phyloP scores from a whole-genome alignment of 2,329 filamentous ascomycete genomes.

The Anthostomella pinea region DNA sequence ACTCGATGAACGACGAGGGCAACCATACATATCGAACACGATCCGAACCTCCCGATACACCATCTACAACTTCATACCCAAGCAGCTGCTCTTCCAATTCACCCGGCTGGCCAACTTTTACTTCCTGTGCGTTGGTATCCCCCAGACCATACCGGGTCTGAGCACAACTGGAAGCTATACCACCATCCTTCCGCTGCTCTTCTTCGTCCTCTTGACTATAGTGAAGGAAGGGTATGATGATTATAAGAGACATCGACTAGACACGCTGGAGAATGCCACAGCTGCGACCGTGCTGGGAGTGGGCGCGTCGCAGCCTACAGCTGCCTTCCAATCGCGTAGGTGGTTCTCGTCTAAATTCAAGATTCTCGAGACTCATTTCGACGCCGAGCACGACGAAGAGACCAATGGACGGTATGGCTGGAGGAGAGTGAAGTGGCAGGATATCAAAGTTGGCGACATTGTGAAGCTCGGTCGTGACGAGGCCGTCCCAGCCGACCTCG shows the following conservation, averaged over 20 bases:
- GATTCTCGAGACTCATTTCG: conserved; percentile 5
- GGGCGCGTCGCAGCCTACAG: conserved; percentile 4
- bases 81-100: conserved; percentile 82
- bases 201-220: conserved; percentile 78
- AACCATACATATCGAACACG: conserved; percentile 53
- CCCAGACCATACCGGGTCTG: conserved; percentile 76
- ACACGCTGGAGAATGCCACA: conserved; percentile 73
- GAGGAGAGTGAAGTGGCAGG: conserved; percentile 62
- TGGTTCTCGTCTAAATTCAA: conserved; percentile 20
- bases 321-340: conserved; percentile 10
- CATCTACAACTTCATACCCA: conserved; percentile 78
- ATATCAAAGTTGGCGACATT: conserved; percentile 69
- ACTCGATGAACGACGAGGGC: conserved; percentile 49
- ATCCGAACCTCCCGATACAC: conserved; percentile 85
- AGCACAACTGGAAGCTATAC: conserved; percentile 75
- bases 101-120: conserved; percentile 85
- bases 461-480: conserved; percentile 71
- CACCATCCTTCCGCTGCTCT: conserved; percentile 68
- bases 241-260: conserved; percentile 72
- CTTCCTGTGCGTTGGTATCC: conserved; percentile 78
- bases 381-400: conserved; percentile 19
- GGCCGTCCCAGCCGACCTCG: conserved; percentile 76
- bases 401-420: conserved; percentile 39
- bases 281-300: conserved; percentile 44
- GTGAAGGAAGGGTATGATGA: conserved; percentile 87